Evolutionary conservation across 495 filamentous ascomycete species (phyloP).

Genomic region (Aspergillus conjunctus): DNA sequence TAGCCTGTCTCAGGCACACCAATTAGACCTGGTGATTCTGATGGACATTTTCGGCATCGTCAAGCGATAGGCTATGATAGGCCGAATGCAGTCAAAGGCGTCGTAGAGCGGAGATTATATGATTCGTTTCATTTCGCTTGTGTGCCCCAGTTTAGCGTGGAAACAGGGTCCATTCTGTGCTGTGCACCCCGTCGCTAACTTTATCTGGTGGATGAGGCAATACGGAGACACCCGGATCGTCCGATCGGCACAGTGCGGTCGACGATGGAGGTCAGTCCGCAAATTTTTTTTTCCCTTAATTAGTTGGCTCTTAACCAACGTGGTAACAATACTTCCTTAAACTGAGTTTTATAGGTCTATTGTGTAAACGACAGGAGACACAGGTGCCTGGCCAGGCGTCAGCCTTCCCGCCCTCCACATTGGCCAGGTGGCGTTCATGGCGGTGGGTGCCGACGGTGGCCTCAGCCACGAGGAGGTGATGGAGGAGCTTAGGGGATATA

Average conservation of each 20-base stretch:
- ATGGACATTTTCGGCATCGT: neutral
- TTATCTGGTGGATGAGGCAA: neutral
- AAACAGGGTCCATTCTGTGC: neutral
- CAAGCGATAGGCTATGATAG: conserved; percentile 1
- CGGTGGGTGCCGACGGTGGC: neutral
- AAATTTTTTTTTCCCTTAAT: neutral
- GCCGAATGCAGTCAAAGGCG: neutral
- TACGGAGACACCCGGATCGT: conserved; percentile 15
- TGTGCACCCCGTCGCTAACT: neutral
- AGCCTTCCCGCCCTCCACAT: neutral
- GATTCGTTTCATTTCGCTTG: neutral
- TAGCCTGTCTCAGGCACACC: conserved; percentile 20
- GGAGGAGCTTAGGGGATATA: neutral
- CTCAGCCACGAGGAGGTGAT: neutral
- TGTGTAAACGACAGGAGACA: neutral
- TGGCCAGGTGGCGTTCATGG: neutral
- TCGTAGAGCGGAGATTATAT: neutral
- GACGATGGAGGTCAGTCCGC: neutral
- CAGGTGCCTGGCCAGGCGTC: neutral
- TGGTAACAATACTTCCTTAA: neutral
- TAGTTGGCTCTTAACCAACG: neutral
- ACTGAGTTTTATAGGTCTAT: neutral
- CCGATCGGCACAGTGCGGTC: conserved; percentile 12
- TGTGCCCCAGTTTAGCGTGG: conserved; percentile 4
- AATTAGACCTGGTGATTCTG: conserved; percentile 7